Conservation (phyloP, 2,329 filamentous ascomycete genomes). For the Beauveria rudraprayagi region DNA sequence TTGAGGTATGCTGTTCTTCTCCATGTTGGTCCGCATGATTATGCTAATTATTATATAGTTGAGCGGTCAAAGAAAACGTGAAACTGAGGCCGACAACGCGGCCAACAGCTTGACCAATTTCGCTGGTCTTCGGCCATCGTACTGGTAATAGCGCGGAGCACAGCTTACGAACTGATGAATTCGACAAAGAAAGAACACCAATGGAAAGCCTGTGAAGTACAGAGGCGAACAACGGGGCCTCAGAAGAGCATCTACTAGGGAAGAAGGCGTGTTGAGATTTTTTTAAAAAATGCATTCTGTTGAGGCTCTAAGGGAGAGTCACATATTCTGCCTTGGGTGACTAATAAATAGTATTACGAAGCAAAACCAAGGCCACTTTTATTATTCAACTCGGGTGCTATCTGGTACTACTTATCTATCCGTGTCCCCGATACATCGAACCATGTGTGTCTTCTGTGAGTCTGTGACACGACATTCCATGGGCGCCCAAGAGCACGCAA, state of each 20-base stretch:
- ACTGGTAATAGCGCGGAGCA: slow-evolving; percentile 39
- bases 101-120: slow-evolving; percentile 45
- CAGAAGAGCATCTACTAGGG: too few relatives aligned
- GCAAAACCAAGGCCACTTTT: neutral
- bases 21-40: neutral
- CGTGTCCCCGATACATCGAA: too few relatives aligned
- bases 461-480: too few relatives aligned
- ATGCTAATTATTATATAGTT: slow-evolving; percentile 34
- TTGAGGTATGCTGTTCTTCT: slow-evolving; percentile 55
- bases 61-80: slow-evolving; percentile 63
- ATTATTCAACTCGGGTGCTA: neutral
- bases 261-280: neutral
- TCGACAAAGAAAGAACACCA: slow-evolving; percentile 4
- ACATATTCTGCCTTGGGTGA: neutral
- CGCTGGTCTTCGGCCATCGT: slow-evolving; percentile 50
- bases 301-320: neutral
- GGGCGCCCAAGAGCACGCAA: neutral
- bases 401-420: too few relatives aligned
- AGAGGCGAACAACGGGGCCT: neutral
- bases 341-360: neutral
- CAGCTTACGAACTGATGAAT: slow-evolving; percentile 1
- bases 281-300: neutral
- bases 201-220: slow-evolving; percentile 1
- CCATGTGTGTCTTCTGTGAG: too few relatives aligned
- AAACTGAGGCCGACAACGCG: slow-evolving; percentile 42